Percentiles rank a stretch among this genome's conserved stretches.
Evolutionary conservation across 495 filamentous ascomycete species (phyloP).

Genomic region (Glonium stellatum): DNA sequence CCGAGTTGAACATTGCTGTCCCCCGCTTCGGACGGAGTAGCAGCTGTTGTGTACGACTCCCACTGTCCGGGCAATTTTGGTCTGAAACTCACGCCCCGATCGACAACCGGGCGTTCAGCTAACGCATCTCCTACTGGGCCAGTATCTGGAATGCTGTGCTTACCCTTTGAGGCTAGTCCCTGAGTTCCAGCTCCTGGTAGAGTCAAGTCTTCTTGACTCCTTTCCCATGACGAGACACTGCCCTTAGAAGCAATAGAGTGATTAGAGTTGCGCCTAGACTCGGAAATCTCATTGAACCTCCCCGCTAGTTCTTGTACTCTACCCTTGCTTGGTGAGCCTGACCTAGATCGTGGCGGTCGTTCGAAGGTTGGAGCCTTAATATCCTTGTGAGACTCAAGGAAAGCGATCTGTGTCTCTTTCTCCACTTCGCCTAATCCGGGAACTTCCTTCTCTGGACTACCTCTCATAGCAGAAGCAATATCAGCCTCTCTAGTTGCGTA

Average conservation of each 20-base stretch:
- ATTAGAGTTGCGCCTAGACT: slow-evolving; percentile 34
- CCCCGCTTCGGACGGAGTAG: slow-evolving; percentile 23
- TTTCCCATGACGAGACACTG: slow-evolving; percentile 33
- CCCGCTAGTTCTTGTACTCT: slow-evolving; percentile 45
- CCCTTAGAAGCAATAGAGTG: slow-evolving; percentile 26
- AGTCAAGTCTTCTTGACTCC: slow-evolving; percentile 30
- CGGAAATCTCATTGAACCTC: slow-evolving; percentile 38
- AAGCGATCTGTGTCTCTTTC: slow-evolving; percentile 19
- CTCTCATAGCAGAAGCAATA: slow-evolving; percentile 33
- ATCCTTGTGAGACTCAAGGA: slow-evolving; percentile 23
- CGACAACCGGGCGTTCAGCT: slow-evolving; percentile 12
- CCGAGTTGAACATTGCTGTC: slow-evolving; percentile 5
- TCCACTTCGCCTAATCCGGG: slow-evolving; percentile 12
- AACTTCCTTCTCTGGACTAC: slow-evolving; percentile 10
- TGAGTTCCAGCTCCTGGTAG: neutral
- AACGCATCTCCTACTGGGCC: slow-evolving; percentile 4
- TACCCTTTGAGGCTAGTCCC: slow-evolving; percentile 6
- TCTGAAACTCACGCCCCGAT: slow-evolving; percentile 39
- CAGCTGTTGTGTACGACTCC: slow-evolving; percentile 51
- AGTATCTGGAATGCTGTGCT: neutral
- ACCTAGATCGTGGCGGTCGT: slow-evolving; percentile 19
- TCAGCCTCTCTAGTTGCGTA: slow-evolving; percentile 36
- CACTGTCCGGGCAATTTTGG: slow-evolving; percentile 60
- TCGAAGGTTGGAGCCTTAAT: slow-evolving; percentile 1
- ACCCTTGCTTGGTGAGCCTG: slow-evolving; percentile 39